phyloP scores from a whole-genome alignment of 805 yeast species.

The Candida ponderosae region DNA sequence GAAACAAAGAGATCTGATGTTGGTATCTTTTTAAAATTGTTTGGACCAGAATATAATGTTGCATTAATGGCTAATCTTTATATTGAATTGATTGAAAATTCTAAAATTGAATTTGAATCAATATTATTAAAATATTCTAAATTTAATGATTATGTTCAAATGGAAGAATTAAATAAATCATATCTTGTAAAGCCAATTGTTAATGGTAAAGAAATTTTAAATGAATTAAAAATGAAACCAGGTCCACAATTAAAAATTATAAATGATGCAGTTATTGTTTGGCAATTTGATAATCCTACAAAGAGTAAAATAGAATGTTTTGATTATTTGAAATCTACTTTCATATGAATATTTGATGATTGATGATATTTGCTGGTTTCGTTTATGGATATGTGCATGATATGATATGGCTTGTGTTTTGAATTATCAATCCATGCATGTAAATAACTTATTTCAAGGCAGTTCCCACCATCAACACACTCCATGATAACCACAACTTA shows the following conservation, averaged over 20 bases:
- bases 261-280: slow-evolving; percentile 46
- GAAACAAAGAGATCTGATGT: slow-evolving; percentile 41
- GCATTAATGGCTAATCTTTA: slow-evolving; percentile 20
- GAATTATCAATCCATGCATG: neutral
- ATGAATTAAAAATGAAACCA: slow-evolving; percentile 48
- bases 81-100: slow-evolving; percentile 18
- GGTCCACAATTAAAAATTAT: slow-evolving; percentile 81
- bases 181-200: slow-evolving; percentile 54
- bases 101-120: no score
- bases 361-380: neutral
- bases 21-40: slow-evolving; percentile 51
- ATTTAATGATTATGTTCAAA: slow-evolving; percentile 8
- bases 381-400: neutral
- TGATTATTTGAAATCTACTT: slow-evolving; percentile 24
- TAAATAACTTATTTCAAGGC: neutral
- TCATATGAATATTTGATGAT: slow-evolving; percentile 2
- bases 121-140: slow-evolving; percentile 19
- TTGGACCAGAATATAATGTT: slow-evolving; percentile 43
- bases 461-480: neutral
- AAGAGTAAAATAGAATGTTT: slow-evolving; percentile 49
- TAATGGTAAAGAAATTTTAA: slow-evolving; percentile 65
- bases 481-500: neutral
- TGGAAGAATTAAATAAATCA: slow-evolving; percentile 20
- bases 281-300: slow-evolving; percentile 72
- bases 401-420: neutral